Evolutionary conservation across 2,329 filamentous ascomycete species (phyloP), one percentile per base, ranked within the genome.

Genomic region (Achaetomium macrosporum): DNA sequence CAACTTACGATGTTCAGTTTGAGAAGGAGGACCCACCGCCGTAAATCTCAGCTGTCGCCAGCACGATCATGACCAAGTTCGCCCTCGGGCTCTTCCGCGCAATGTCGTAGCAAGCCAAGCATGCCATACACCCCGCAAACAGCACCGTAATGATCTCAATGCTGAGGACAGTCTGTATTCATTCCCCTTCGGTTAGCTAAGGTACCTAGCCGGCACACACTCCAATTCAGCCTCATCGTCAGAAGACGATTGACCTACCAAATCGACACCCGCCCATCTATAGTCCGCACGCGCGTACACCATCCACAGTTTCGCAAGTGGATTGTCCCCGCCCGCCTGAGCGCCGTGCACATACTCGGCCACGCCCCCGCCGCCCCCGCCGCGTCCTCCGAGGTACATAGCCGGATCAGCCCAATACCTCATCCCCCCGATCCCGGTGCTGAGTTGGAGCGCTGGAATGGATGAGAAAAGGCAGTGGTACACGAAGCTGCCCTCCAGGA

Each of bases 401-500:
- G 68, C 68, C 7, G 77, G 74, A 41, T 61, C 51, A 25, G 76
- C 76, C 33, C 76, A 73, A 56, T 76, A 76, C 50, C 72, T 66
- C 17, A 69, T 69, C 16, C 17, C 51, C 49, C 58, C 25, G 58
- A 47, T 19, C 64, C 59, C 30, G 73, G 59, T 45, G 63, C 55
- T 36, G 11, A 37, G 6, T 30, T 10, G 12, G 19, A 65, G 63
- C 13, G 70, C 56, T 5, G 71, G 67, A 8, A 75, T 63, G 66
- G 70, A 76, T 10, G 73, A 75, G 77, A 90, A 92, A 78, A 97
- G 95, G 75, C 89, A 95, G 73, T 95, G 89, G 77, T 90, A 96
- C 20, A 96, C 82, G 71, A 90, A 97, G 64, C 83, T 86, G 50
- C 90, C 91, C 73, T 97, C 92, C 67, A 97, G 87, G 68, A 90